Evolutionary conservation across 768 basidiomycete species (phyloP).

Genomic region (Kwoniella sp.): DNA sequence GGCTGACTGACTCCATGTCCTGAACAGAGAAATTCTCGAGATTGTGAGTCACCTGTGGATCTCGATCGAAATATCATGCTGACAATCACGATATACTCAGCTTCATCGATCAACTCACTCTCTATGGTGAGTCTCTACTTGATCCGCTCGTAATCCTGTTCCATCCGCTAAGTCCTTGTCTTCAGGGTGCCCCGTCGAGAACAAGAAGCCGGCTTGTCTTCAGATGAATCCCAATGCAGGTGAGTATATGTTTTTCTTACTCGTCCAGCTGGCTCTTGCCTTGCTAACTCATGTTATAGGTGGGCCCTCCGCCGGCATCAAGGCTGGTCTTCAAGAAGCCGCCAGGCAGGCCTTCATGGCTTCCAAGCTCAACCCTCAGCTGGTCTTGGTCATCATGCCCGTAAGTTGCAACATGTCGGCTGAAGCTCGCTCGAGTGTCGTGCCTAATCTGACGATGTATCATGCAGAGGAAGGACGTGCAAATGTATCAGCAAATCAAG

Average conservation of each 20-base stretch:
- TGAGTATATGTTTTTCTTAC: neutral
- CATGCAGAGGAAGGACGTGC: conserved; percentile 35
- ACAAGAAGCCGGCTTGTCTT: conserved; percentile 31
- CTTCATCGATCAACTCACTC: conserved; percentile 15
- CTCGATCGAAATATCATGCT: too few species aligned
- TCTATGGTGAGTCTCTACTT: conserved; percentile 11
- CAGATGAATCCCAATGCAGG: conserved; percentile 26
- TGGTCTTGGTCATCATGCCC: conserved; percentile 50
- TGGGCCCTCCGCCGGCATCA: conserved; percentile 26
- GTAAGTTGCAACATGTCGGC: conserved; percentile 21
- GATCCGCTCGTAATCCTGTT: neutral
- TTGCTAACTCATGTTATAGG: conserved; percentile 5
- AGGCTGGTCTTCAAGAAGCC: conserved; percentile 33
- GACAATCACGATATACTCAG: conserved; percentile 5
- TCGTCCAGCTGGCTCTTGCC: neutral
- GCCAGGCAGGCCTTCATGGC: conserved; percentile 40
- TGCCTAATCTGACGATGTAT: neutral
- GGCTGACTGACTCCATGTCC: neutral
- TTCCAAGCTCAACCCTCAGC: conserved; percentile 41
- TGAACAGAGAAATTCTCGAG: conserved; percentile 30
- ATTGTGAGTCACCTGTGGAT: conserved; percentile 20
- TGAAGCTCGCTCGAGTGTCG: neutral
- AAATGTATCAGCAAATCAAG: conserved; percentile 47
- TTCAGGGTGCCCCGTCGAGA: conserved; percentile 39
- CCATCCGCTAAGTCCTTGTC: conserved; percentile 1